Evolutionary conservation across 1,139 yeast species (phyloP), one percentile per base, ranked within the genome.

Genomic region (Hyphopichia khmerensis): DNA sequence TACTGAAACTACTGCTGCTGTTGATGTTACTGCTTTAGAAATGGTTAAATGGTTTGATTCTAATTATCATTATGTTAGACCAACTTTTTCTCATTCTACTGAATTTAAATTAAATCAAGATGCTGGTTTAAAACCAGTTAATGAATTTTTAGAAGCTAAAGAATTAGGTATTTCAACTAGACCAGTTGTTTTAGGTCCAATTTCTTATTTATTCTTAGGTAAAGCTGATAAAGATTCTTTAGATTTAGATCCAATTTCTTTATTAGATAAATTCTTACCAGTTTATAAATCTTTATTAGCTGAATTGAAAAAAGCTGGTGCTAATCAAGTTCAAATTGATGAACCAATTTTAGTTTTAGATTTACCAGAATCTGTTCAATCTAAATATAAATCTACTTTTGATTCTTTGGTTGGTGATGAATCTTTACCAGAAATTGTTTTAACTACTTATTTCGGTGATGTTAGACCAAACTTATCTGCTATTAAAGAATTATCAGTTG

Each of bases 31-130:
- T 54, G 99, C 99, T 60, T 82, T 89, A 72, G 99, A 93, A 82
- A 93, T 93, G 99, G 99, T 93, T 60, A 93, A 93, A 80, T 93
- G 99, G 99, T 93, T 93, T 60, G 99, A 93, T 75, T 87, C 98
- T 52, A 93, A 93, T 88, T 93, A 93, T 87, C 99, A 93, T 75
- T 95, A 93, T 71, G 98, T 93, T 64, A 89, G 99, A 82, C 99
- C 99, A 73, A 95, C 99, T 58, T 89, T 93, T 77, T 88, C 96
- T 46, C 85, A 90, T 81, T 81, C 90, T 56, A 93, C 98, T 53
- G 84, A 85, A 60, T 95, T 93, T 87, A 91, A 93, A 80, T 87
- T 93, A 70, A 89, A 85, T 73, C 51, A 68, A 46, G 65, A 60
- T 40, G 75, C 72, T 47, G 96, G 96, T 64, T 77, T 84, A 63